Percentiles rank a stretch among this genome's conserved stretches.
These are phyloP conservation scores for Lactarius pseudohatsudake DNA, from an alignment of 768 basidiomycete species.

Conservation along the genomic window DNA sequence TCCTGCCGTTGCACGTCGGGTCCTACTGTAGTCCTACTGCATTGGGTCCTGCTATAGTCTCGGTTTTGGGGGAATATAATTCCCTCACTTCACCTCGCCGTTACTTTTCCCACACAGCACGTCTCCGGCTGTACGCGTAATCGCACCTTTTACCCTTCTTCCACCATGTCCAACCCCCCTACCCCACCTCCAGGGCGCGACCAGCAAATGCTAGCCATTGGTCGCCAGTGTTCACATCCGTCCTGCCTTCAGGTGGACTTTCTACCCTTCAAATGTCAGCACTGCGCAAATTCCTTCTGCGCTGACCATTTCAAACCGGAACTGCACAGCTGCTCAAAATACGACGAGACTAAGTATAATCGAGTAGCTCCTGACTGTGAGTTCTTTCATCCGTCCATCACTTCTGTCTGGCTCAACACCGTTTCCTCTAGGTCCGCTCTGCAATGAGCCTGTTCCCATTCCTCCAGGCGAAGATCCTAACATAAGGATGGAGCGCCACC, in stretches of 20 bases:
- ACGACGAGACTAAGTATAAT: constrained; percentile 68
- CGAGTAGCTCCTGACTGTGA: constrained; percentile 75
- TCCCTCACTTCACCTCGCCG: neutral
- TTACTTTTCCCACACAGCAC: neutral
- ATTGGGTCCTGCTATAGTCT: too few relatives aligned
- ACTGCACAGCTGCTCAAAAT: constrained; percentile 65
- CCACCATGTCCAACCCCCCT: constrained; percentile 34
- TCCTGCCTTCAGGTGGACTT: constrained; percentile 78
- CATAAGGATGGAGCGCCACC: constrained; percentile 74
- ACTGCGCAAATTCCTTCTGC: constrained; percentile 70
- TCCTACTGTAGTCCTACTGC: too few relatives aligned
- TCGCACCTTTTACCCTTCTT: constrained; percentile 8
- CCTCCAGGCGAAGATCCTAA: constrained; percentile 81
- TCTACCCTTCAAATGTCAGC: constrained; percentile 83
- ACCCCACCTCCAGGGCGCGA: constrained; percentile 41
- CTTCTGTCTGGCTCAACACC: neutral
- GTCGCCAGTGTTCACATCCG: constrained; percentile 67
- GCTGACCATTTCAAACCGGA: constrained; percentile 75
- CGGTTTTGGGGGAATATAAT: neutral
- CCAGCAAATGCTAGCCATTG: constrained; percentile 61
- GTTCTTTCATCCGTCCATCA: constrained; percentile 29
- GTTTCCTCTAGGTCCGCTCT: constrained; percentile 60
- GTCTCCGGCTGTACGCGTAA: constrained; percentile 15
- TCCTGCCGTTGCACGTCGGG: too few relatives aligned
- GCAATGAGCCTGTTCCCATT: constrained; percentile 71